A percentile compares a stretch with the other conserved stretches of the same genome.
These are phyloP conservation scores for Arthrobotrys sphaeroides DNA, from an alignment of 2,329 filamentous ascomycete genomes.

Conservation along the genomic window DNA sequence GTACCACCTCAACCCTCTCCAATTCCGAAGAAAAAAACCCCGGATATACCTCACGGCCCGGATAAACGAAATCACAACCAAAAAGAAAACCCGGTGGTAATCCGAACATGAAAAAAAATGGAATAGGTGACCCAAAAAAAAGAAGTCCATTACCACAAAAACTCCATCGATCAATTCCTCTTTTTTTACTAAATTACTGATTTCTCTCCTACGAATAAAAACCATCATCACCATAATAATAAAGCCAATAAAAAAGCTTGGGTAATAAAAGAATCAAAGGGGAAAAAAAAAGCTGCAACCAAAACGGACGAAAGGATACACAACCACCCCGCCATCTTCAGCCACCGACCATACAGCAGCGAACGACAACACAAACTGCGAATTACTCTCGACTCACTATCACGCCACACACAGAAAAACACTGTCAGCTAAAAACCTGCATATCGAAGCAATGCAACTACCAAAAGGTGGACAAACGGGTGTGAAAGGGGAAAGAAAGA, in stretches of 20 bases:
- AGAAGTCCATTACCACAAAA: background rate
- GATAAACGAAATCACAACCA: background rate
- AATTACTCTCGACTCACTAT: slow-evolving; percentile 50
- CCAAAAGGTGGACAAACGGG: slow-evolving; percentile 42
- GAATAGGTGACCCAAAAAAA: background rate
- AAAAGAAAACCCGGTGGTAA: too few species aligned
- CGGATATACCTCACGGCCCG: too few species aligned
- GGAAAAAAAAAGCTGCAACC: background rate
- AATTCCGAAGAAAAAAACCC: too few species aligned
- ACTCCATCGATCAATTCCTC: slow-evolving; percentile 7
- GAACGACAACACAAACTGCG: slow-evolving; percentile 39
- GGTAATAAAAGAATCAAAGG: slow-evolving; percentile 21
- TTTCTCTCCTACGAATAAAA: slow-evolving; percentile 1
- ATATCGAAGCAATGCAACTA: slow-evolving; percentile 26
- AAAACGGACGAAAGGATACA: slow-evolving; percentile 41
- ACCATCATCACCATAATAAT: too few species aligned
- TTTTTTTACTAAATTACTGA: background rate
- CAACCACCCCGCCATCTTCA: background rate
- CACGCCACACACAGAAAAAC: slow-evolving; percentile 35
- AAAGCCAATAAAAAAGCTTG: slow-evolving; percentile 26
- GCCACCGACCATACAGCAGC: background rate
- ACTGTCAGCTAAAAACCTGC: slow-evolving; percentile 30
- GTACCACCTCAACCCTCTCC: too few species aligned
- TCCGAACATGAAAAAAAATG: background rate
- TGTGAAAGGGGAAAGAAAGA: background rate